These are phyloP conservation scores for Myriosclerotinia scirpicola DNA, from an alignment of 2,329 filamentous ascomycete genomes.

Conservation along the genomic window DNA sequence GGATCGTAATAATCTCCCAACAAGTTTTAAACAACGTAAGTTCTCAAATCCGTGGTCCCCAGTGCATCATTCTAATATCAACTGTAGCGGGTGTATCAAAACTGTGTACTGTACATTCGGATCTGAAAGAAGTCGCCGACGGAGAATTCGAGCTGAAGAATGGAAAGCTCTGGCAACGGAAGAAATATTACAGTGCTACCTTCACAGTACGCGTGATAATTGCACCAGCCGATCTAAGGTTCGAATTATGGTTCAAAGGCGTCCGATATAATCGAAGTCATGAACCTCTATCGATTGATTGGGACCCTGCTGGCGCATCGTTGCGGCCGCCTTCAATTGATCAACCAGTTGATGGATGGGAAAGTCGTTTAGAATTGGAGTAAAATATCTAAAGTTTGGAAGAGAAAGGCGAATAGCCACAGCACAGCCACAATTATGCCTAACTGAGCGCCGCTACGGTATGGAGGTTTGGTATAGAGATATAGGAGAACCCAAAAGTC, in stretches of 20 bases:
- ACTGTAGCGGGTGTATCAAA: conserved; percentile 43
- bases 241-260: conserved; percentile 48
- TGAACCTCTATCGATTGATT: conserved; percentile 25
- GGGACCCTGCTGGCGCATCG: conserved; percentile 22
- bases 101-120: conserved; percentile 46
- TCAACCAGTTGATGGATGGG: conserved; percentile 7
- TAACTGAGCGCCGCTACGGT: too few species aligned
- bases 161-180: conserved; percentile 42
- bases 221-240: conserved; percentile 54
- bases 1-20: conserved; percentile 43
- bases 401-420: too few species aligned
- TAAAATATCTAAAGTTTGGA: too few species aligned
- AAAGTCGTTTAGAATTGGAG: not conserved
- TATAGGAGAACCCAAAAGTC: too few species aligned
- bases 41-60: not conserved
- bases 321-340: conserved; percentile 14
- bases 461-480: too few species aligned
- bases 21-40: conserved; percentile 44
- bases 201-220: conserved; percentile 56
- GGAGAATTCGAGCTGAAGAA: conserved; percentile 44
- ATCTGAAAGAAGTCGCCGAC: conserved; percentile 45
- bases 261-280: conserved; percentile 37
- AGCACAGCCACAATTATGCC: too few species aligned
- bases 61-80: not conserved
- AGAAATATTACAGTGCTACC: conserved; percentile 45